Conservation (phyloP, 495 filamentous ascomycete species). For the Delitschia confertaspora region DNA sequence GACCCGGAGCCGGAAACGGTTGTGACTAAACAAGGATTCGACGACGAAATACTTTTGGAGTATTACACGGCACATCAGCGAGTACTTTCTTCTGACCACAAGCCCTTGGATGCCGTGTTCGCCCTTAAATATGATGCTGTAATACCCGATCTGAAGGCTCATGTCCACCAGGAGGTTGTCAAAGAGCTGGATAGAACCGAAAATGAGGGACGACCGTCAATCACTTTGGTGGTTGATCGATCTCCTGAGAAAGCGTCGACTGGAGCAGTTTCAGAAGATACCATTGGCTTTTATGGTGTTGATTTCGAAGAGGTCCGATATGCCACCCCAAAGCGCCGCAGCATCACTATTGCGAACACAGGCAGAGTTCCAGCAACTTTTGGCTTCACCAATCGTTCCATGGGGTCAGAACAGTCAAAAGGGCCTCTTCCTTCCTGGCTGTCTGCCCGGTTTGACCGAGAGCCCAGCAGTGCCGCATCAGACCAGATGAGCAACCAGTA, state of each 20-base stretch:
- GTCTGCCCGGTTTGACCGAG: conserved; percentile 49
- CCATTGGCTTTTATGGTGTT: conserved; percentile 44
- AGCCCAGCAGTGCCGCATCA: conserved; percentile 33
- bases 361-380: conserved; percentile 68
- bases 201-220: conserved; percentile 76
- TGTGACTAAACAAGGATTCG: conserved; percentile 46
- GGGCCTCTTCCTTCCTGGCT: conserved; percentile 55
- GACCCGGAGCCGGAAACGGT: conserved; percentile 41
- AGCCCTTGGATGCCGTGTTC: conserved; percentile 76
- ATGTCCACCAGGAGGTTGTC: conserved; percentile 77
- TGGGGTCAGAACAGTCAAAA: conserved; percentile 38
- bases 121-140: conserved; percentile 75
- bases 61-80: conserved; percentile 82
- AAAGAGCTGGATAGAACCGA: conserved; percentile 82
- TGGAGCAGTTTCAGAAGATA: conserved; percentile 25
- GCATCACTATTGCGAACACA: conserved; percentile 83
- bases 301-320: conserved; percentile 69
- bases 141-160: conserved; percentile 69
- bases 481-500: conserved; percentile 38
- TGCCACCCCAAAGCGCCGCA: conserved; percentile 52
- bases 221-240: conserved; percentile 76
- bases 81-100: conserved; percentile 89
- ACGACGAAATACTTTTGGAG: conserved; percentile 58
- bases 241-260: conserved; percentile 29
- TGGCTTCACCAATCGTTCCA: conserved; percentile 61